A percentile compares a stretch with the other conserved stretches of the same genome.
Evolutionary conservation across 2,329 filamentous ascomycete genomes (phyloP).

Genomic region (Fusarium sp.): DNA sequence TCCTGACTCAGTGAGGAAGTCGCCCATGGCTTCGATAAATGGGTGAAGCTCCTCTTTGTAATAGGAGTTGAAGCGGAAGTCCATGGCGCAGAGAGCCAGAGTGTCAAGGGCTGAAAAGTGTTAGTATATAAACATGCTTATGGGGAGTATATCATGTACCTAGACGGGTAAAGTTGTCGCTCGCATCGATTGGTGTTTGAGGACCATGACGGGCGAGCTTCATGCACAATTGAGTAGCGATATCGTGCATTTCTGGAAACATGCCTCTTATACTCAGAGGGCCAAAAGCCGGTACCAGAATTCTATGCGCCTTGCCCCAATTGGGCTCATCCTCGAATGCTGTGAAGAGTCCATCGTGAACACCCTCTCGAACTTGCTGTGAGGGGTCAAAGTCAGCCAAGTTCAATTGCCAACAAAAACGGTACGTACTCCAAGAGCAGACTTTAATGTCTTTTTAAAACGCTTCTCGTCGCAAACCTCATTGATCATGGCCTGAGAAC

Average conservation of each 20-base stretch:
- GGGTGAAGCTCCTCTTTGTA: conserved; percentile 76
- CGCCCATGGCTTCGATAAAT: conserved; percentile 75
- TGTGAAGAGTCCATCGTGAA: conserved; percentile 75
- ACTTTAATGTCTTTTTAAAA: conserved; percentile 69
- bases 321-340: conserved; percentile 63
- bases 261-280: conserved; percentile 74
- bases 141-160: neutral
- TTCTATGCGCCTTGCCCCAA: conserved; percentile 74
- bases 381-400: neutral
- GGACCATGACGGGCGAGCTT: conserved; percentile 76
- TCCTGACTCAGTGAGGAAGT: conserved; percentile 69
- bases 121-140: neutral
- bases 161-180: conserved; percentile 77
- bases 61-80: conserved; percentile 79
- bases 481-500: conserved; percentile 66
- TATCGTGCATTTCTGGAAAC: conserved; percentile 77
- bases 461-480: conserved; percentile 74
- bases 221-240: conserved; percentile 72
- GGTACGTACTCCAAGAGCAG: conserved; percentile 54
- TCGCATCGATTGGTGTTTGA: conserved; percentile 65
- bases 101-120: conserved; percentile 69
- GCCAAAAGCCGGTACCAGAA: conserved; percentile 76
- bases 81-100: conserved; percentile 77
- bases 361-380: conserved; percentile 66
- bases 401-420: neutral